phyloP scores from a whole-genome alignment of 148 eudicot genomes.

The Silene conica region DNA sequence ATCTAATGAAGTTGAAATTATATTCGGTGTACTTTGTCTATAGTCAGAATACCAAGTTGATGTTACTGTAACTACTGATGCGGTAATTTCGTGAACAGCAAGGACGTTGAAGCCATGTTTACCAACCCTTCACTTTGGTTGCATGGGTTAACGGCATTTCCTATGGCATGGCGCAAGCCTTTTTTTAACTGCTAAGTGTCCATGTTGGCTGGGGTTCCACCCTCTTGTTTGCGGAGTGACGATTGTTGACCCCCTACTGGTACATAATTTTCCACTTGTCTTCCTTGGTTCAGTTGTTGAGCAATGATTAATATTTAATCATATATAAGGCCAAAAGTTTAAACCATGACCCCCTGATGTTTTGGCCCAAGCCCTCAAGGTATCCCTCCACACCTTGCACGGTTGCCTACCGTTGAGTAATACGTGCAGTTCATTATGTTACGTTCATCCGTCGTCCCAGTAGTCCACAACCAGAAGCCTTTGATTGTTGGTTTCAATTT shows the following conservation, averaged over 20 bases:
- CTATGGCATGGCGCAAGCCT: no score
- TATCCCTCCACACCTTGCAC: neutral
- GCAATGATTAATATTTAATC: no score
- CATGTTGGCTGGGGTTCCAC: no score
- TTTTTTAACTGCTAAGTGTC: neutral
- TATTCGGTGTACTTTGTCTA: neutral
- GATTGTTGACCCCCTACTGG: no score
- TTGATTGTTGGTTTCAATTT: neutral
- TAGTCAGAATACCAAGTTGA: conserved; percentile 14
- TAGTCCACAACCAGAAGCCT: neutral
- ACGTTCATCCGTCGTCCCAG: neutral
- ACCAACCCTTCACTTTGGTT: neutral
- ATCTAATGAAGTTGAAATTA: conserved; percentile 9
- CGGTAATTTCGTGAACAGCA: neutral
- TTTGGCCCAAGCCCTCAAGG: neutral
- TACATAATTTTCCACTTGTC: no score
- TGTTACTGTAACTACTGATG: neutral
- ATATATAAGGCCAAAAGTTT: no score
- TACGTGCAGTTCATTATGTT: neutral
- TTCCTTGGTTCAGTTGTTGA: neutral
- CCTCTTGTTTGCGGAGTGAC: no score
- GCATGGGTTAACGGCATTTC: neutral
- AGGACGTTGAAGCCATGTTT: neutral
- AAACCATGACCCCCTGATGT: neutral
- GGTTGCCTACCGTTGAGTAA: neutral